Evolutionary conservation across 2,329 filamentous ascomycete species (phyloP).

Genomic region (Mollisia scopiformis): DNA sequence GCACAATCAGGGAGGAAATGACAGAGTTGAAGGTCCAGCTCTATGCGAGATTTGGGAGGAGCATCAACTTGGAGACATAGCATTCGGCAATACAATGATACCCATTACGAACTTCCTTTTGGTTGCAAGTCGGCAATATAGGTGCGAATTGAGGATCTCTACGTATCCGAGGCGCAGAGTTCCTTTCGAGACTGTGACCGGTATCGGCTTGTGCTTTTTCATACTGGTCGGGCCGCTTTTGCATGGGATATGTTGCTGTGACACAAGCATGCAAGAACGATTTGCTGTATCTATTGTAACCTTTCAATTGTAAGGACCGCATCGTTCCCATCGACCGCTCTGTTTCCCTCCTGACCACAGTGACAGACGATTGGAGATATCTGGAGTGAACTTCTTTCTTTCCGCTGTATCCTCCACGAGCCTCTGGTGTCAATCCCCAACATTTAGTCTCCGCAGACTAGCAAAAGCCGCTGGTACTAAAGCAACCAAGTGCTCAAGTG

Average conservation of each 20-base stretch:
- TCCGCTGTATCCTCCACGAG: neutral
- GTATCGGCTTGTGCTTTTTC: neutral
- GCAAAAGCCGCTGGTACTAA: too few species aligned
- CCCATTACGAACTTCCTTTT: conserved; percentile 12
- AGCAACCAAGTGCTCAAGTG: neutral
- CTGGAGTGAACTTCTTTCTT: neutral
- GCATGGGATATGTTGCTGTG: neutral
- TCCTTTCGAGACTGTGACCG: neutral
- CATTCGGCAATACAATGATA: conserved; percentile 26
- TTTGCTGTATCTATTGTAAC: neutral
- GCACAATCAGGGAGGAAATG: conserved; percentile 82
- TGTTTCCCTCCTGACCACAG: neutral
- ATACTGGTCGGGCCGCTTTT: neutral
- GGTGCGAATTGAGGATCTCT: neutral
- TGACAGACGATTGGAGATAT: neutral
- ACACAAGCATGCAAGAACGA: neutral
- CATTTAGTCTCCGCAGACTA: too few species aligned
- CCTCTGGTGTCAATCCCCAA: neutral
- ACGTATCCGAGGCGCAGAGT: neutral
- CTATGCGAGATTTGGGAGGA: conserved; percentile 93
- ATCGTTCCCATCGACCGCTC: too few species aligned
- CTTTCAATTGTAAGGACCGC: neutral
- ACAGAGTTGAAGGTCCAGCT: conserved; percentile 85
- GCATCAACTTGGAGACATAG: conserved; percentile 93
- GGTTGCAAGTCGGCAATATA: neutral